These are phyloP conservation scores for Termitomyces sp. DNA, from an alignment of 768 basidiomycete species.

Conservation along the genomic window DNA sequence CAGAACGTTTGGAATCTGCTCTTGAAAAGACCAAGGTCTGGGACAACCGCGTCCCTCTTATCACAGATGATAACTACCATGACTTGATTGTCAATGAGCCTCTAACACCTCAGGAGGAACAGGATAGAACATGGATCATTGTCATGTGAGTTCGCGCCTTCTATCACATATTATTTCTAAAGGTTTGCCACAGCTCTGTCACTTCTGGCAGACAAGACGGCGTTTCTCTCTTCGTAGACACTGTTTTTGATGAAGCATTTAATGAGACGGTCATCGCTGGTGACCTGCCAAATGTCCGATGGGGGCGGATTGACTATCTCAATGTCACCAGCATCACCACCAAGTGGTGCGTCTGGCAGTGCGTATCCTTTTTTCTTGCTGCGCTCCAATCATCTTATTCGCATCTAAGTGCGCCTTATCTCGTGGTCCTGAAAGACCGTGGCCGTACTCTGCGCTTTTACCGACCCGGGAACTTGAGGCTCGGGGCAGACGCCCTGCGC, in stretches of 20 bases:
- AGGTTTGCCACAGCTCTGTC: constrained; percentile 37
- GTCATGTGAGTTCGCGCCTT: constrained; percentile 46
- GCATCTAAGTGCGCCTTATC: constrained; percentile 59
- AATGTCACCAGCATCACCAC: constrained; percentile 81
- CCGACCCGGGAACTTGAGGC: constrained; percentile 53
- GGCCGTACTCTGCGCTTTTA: constrained; percentile 83
- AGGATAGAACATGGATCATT: constrained; percentile 70
- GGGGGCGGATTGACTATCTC: constrained; percentile 85
- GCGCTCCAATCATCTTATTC: neutral
- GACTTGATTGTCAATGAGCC: constrained; percentile 68
- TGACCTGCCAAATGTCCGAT: constrained; percentile 69
- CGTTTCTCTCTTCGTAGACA: constrained; percentile 65
- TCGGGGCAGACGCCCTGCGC: constrained; percentile 55
- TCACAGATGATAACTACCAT: constrained; percentile 79
- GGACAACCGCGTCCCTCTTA: constrained; percentile 70
- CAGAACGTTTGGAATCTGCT: constrained; percentile 40
- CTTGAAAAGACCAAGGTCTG: constrained; percentile 36
- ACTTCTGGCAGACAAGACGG: constrained; percentile 57
- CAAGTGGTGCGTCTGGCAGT: constrained; percentile 86
- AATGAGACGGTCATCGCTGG: constrained; percentile 53
- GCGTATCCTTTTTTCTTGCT: constrained; percentile 22
- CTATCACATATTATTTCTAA: constrained; percentile 7
- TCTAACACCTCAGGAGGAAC: constrained; percentile 58
- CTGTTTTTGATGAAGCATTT: constrained; percentile 69
- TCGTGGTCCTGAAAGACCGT: constrained; percentile 66